phyloP scores from a whole-genome alignment of 1,284 basidiomycete genomes.

The Erythrobasidium hasegawianum region DNA sequence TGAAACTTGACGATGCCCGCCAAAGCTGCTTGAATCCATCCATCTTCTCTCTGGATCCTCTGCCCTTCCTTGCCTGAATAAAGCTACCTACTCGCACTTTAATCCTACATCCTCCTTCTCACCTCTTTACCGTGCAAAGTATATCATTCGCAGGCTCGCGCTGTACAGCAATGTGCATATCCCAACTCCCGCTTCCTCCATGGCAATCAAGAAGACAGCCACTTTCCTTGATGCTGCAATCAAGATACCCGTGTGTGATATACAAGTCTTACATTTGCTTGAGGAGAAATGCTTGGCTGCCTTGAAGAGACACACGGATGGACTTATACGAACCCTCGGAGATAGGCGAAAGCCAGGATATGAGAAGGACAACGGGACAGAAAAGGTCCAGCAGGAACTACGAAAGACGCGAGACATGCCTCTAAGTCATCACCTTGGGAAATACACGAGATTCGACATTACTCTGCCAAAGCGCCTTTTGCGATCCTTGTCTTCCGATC shows the following conservation, averaged over 20 bases:
- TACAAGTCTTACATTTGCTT: conserved; percentile 12
- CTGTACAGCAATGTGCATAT: conserved; percentile 4
- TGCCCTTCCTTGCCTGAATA: conserved; percentile 5
- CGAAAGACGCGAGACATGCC: no score
- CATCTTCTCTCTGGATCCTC: conserved; percentile 27
- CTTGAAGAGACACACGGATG: no score
- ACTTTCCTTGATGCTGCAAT: conserved; percentile 11
- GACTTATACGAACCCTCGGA: no score
- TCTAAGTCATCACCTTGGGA: no score
- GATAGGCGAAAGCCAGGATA: no score
- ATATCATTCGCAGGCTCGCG: conserved; percentile 8
- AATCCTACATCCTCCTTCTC: conserved; percentile 1
- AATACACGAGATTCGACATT: neutral
- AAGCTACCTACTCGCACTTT: neutral
- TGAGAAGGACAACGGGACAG: no score
- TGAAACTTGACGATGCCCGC: neutral
- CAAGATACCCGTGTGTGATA: conserved; percentile 9
- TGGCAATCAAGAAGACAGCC: neutral
- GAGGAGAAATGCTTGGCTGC: no score
- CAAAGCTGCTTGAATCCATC: conserved; percentile 28
- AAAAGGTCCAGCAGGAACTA: no score
- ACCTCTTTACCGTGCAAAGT: conserved; percentile 11
- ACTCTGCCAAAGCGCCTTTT: conserved; percentile 6
- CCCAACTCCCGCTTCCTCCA: no score
- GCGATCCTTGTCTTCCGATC: neutral